Base-by-base conservation (phyloP, 164 flowering plant species). In the Tinospora cordifolia region DNA sequence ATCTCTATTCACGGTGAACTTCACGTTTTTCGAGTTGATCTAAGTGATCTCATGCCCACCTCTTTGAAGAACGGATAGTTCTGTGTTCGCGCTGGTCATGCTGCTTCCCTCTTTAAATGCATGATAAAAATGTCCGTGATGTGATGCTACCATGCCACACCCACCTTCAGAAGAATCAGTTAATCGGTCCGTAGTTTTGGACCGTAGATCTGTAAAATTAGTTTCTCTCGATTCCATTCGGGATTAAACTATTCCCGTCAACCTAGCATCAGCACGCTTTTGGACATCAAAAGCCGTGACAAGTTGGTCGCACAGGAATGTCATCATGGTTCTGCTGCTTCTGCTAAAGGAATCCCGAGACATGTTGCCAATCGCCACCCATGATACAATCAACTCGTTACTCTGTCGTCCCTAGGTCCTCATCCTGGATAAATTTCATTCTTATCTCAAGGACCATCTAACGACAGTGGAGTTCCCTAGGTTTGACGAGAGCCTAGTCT, bases 281-380 rank as follows among this genome's bases (percentile, higher is more conserved):
- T 54, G 60, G 10, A 17, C 34, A 36, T 64, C n/a, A 39, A 64
- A 64, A 64, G 67, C 46, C 21, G 67, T 21, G 44, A n/a, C 19
- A 46, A 38, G 46, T 38, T 19, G 67, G 46, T 38, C 46, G n/a
- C 25, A 38, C 19, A 64, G 14, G 46, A 14, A 38, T 36, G 46
- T 64, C 12, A 36, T 38, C 17, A 64, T 64, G 6, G 25, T 10
- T 7, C 46, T 62, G 25, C 25, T 26, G 46, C 21, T 64, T 64
- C 46, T 39, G 46, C 40, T 21, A 13, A n/a, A 64, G 38, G 46
- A 19, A 36, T 64, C 67, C 66, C 67, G 25, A 64, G 41, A 38
- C 46, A 64, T 38, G 67, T 38, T 19, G 60, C 60, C 60, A 19
- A 54, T 54, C 60, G 6, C 21, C 21, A 51, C 58, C 24, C 21